Base-by-base conservation (phyloP, 805 yeast species). In the Monosporozyma aerobia region DNA sequence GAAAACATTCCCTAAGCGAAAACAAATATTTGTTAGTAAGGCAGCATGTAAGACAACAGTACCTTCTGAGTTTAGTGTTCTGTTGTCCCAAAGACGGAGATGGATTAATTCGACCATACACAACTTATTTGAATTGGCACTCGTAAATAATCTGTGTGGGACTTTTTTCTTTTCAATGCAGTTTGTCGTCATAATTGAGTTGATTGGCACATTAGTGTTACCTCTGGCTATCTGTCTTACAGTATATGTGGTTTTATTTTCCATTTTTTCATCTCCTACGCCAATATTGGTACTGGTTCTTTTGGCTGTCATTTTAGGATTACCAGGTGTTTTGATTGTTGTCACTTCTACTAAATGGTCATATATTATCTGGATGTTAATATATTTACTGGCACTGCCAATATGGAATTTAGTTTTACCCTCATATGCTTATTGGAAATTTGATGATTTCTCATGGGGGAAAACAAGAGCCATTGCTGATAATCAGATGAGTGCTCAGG, bases 71-170 rank as follows among this genome's bases (percentile, higher is more conserved):
- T 90, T 90, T 67, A 77, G 71, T 57, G 94, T 90, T 48, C 74
- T 90, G 57, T 73, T 90, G 47, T 90, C 96, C 1, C 97, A 90
- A 68, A 84, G 97, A 68, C 87, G 97, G 73, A 86, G 97, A 67
- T 90, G 97, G 97, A 90, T 90, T 61, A 90, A 90, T 69, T 90
- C 97, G 4, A 90, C 97, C 0, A 90, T 90, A 39, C 97, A 90
- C 69, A 90, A 90, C 64, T 77, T 90, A 69, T 78, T 90, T 82
- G 97, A 90, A 68, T 79, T 90, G 63, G 87, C 85, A 3, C 71
- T 87, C 56, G 90, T 90, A 22, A 81, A 82, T 51, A 96, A 90
- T 67, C 75, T 90, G 57, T 90, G 97, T 76, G 97, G 97, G 59
- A 88, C 95, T 0, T 90, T 90, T 66, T 89, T 96, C 61, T 87